Evolutionary conservation across 2,329 filamentous ascomycete species (phyloP).

Genomic region (Nothopassalora personata): DNA sequence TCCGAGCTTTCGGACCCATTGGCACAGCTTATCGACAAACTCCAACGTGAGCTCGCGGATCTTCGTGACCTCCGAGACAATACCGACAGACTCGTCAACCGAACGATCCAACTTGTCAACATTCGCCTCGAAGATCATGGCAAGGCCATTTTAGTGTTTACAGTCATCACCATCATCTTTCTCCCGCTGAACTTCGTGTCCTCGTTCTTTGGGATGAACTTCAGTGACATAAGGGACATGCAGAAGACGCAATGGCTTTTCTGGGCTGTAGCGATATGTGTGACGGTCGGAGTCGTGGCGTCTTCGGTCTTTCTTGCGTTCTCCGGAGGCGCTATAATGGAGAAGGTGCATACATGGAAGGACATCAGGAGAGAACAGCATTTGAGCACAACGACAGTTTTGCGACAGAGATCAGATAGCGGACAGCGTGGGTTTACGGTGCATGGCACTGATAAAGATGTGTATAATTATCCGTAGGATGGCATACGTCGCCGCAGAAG

Average conservation of each 20-base stretch:
- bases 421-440: constrained; percentile 9
- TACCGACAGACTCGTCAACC: constrained; percentile 39
- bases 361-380: constrained; percentile 12
- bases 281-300: constrained; percentile 37
- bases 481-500: too few relatives aligned
- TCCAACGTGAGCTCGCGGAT: constrained; percentile 38
- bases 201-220: constrained; percentile 43
- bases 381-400: constrained; percentile 13
- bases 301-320: constrained; percentile 39
- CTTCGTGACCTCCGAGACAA: constrained; percentile 40
- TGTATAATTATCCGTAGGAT: too few relatives aligned
- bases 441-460: constrained; percentile 10
- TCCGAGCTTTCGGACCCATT: constrained; percentile 35
- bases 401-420: constrained; percentile 9
- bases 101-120: constrained; percentile 43
- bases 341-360: constrained; percentile 35
- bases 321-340: constrained; percentile 36
- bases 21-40: constrained; percentile 38
- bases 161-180: constrained; percentile 42
- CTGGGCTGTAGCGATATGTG: constrained; percentile 36
- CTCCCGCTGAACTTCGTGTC: constrained; percentile 42
- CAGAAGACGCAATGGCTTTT: constrained; percentile 36
- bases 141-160: constrained; percentile 42
- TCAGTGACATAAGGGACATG: constrained; percentile 39
- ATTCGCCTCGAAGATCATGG: constrained; percentile 43